Base-by-base conservation (phyloP, 2,329 filamentous ascomycete genomes). In the Cladosporium sp. region DNA sequence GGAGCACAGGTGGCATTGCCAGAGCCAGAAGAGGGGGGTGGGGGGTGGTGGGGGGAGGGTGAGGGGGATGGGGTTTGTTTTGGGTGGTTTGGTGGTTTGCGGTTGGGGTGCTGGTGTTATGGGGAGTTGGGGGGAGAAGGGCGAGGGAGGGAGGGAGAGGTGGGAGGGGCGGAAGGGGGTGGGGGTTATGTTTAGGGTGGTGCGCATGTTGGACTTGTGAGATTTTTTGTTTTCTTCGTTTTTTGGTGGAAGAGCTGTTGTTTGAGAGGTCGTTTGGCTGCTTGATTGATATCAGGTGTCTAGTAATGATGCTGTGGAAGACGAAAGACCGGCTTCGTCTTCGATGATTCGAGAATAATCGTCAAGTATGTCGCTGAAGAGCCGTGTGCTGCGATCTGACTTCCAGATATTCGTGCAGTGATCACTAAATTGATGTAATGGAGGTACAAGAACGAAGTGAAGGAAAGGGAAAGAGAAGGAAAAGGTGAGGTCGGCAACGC, bases 1-100 rank as follows among this genome's bases (percentile, higher is more conserved):
- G 32, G 65, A 62, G 63, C 78, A 80, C 38, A 73, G 60, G 59
- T 80, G 78, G 58, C 78, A 80, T 55, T 71, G 68, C 78, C 78
- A 80, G 29, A 75, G 63, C 77, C 77, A 80, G 17, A 61, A 58
- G 3, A 75, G 63, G 0, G 72, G 70, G 1, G 63, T 53, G 4
- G 60, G 52, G 0, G 69, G 62, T 1, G 61, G 61, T 13, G 63
- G 60, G 7, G 7, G 58, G 20, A 52, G 53, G 38, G 47, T 53
- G 29, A 56, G 32, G 19, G 48, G 37, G 24, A 39, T 30, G 20
- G 20, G 13, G 1, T 34, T 12, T 15, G 32, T 12, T 4, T 12
- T 37, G 24, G 36, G 8, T 15, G 44, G 17, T 32, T 40, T 54
- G 15, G 18, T 12, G 8, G n/a, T 30, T 40, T 40, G 39, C 7